A percentile compares a stretch with the other conserved stretches of the same genome.
phyloP scores from a whole-genome alignment of 768 basidiomycete genomes.

The Russula compacta region DNA sequence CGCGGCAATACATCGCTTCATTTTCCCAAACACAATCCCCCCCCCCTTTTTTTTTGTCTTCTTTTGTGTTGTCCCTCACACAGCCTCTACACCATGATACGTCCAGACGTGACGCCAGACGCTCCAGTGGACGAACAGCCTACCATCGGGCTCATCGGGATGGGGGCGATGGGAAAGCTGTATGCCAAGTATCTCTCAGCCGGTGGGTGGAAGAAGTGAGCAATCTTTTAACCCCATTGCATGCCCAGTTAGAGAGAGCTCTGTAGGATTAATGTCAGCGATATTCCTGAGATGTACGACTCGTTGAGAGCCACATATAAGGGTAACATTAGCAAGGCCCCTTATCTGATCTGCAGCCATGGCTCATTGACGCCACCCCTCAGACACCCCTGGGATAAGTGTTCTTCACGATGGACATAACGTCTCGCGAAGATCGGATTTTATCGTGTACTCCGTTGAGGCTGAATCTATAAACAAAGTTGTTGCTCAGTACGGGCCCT shows the following conservation, averaged over 20 bases:
- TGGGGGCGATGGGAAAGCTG: conserved; percentile 97
- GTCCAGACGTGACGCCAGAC: conserved; percentile 25
- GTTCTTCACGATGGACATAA: conserved; percentile 75
- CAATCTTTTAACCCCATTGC: background rate
- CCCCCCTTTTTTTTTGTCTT: background rate
- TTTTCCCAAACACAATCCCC: background rate
- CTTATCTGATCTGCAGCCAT: background rate
- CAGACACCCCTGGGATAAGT: conserved; percentile 52
- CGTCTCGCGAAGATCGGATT: conserved; percentile 84
- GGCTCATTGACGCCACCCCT: background rate
- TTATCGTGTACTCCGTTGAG: conserved; percentile 92
- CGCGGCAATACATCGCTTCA: background rate
- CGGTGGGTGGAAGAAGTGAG: conserved; percentile 82
- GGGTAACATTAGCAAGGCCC: conserved; percentile 33
- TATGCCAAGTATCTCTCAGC: conserved; percentile 70
- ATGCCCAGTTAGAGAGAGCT: background rate
- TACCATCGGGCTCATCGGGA: conserved; percentile 85
- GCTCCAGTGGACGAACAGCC: conserved; percentile 48
- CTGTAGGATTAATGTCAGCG: conserved; percentile 81
- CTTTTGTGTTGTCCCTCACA: background rate
- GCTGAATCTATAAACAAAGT: conserved; percentile 78
- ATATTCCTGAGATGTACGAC: conserved; percentile 66
- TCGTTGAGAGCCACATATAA: conserved; percentile 49
- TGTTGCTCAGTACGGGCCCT: conserved; percentile 88
- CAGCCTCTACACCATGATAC: conserved; percentile 4